Evolutionary conservation across 148 eudicot genomes (phyloP).

Genomic region (Rhododendron williamsianum): DNA sequence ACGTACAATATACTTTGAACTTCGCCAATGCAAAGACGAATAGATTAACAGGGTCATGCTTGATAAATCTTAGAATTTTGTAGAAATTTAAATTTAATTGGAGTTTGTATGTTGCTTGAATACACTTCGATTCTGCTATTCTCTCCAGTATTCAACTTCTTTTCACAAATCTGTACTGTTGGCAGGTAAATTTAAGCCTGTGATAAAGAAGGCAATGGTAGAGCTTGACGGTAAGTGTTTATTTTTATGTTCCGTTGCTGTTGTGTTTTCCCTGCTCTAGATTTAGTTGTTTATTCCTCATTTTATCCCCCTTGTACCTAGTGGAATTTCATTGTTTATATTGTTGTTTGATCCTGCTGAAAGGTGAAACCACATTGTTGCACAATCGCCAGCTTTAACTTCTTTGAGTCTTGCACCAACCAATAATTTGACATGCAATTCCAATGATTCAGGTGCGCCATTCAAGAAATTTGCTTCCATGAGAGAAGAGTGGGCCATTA

Average conservation of each 20-base stretch:
- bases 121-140: neutral
- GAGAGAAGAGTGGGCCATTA: constrained; percentile 92
- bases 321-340: neutral
- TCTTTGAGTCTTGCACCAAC: neutral
- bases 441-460: constrained; percentile 68
- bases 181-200: constrained; percentile 98
- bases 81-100: neutral
- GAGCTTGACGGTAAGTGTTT: constrained; percentile 73
- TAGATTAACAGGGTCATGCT: neutral
- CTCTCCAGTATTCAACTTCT: neutral
- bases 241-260: neutral
- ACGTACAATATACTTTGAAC: neutral
- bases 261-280: neutral
- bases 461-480: constrained; percentile 81
- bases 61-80: neutral
- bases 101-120: neutral
- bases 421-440: neutral
- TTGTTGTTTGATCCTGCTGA: neutral
- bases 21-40: neutral
- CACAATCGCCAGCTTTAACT: neutral
- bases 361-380: neutral
- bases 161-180: neutral
- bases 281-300: neutral
- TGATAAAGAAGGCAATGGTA: constrained; percentile 99
- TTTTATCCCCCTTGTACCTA: neutral